These are phyloP conservation scores for Erodium trifolium DNA, from an alignment of 441 rosid species.

Conservation along the genomic window DNA sequence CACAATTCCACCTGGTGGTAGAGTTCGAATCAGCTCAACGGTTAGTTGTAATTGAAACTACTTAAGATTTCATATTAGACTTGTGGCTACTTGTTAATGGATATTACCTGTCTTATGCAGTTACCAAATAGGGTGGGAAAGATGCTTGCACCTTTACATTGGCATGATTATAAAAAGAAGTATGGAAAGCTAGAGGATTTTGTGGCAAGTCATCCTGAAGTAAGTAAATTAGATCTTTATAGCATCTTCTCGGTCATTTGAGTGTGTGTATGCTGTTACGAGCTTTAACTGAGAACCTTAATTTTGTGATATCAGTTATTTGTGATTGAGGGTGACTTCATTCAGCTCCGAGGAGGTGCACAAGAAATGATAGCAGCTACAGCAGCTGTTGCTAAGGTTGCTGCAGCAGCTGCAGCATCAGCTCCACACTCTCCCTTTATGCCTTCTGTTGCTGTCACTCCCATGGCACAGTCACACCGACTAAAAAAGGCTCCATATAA, in stretches of 20 bases:
- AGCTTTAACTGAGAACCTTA: slow-evolving; percentile 10
- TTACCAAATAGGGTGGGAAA: slow-evolving; percentile 87
- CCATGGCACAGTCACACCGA: slow-evolving; percentile 79
- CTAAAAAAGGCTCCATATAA: slow-evolving; percentile 32
- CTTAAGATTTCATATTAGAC: background rate
- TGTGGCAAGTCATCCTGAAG: slow-evolving; percentile 76
- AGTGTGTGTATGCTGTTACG: background rate
- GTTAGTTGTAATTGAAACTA: slow-evolving; percentile 32
- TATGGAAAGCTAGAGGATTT: slow-evolving; percentile 97
- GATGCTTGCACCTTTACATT: slow-evolving; percentile 92
- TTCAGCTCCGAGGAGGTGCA: slow-evolving; percentile 89
- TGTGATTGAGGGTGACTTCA: slow-evolving; percentile 70
- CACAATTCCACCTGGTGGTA: slow-evolving; percentile 89
- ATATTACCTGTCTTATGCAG: slow-evolving; percentile 31
- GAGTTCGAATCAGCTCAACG: slow-evolving; percentile 78
- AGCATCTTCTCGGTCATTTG: too few species aligned
- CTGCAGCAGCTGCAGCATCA: slow-evolving; percentile 59
- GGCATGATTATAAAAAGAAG: slow-evolving; percentile 90
- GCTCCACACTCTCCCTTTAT: slow-evolving; percentile 55
- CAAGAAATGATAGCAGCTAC: slow-evolving; percentile 88
- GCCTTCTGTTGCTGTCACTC: slow-evolving; percentile 87
- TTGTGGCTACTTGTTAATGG: background rate
- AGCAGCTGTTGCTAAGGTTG: slow-evolving; percentile 87
- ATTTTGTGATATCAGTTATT: slow-evolving; percentile 53
- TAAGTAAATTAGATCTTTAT: slow-evolving; percentile 21